These are phyloP conservation scores for Yamadazyma paraphyllophila DNA, from an alignment of 805 yeast species.

Conservation along the genomic window DNA sequence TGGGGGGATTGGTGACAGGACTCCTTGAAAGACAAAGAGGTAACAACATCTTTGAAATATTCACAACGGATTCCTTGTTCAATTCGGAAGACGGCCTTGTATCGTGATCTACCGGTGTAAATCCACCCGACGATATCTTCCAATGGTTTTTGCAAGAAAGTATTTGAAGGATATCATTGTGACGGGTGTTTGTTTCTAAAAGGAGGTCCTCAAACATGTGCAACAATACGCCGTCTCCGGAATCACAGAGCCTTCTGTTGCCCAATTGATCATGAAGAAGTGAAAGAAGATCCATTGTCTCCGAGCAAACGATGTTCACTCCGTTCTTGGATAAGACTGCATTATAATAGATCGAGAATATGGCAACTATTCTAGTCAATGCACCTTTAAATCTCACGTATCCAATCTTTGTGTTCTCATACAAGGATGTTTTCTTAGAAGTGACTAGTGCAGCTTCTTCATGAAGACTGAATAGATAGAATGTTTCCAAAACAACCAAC, in stretches of 20 bases:
- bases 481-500: conserved; percentile 35
- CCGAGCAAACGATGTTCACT: not conserved
- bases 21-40: conserved; percentile 56
- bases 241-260: conserved; percentile 61
- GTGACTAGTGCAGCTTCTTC: conserved; percentile 49
- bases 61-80: conserved; percentile 27
- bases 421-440: conserved; percentile 39
- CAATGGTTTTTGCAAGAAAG: conserved; percentile 78
- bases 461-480: conserved; percentile 50
- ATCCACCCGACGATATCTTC: conserved; percentile 54
- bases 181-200: conserved; percentile 40
- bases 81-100: conserved; percentile 28
- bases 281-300: conserved; percentile 41
- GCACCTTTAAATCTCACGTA: conserved; percentile 47
- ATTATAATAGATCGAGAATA: conserved; percentile 37
- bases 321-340: not conserved
- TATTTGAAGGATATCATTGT: conserved; percentile 71
- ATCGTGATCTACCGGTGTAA: conserved; percentile 66
- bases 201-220: conserved; percentile 52
- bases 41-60: conserved; percentile 50
- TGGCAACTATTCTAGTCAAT: conserved; percentile 35
- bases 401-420: conserved; percentile 41
- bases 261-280: conserved; percentile 77
- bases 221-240: conserved; percentile 61
- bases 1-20: conserved; percentile 57